Percentiles rank a stretch among this genome's conserved stretches.
phyloP scores from a whole-genome alignment of 805 yeast species.

The Starmerella bacillaris region DNA sequence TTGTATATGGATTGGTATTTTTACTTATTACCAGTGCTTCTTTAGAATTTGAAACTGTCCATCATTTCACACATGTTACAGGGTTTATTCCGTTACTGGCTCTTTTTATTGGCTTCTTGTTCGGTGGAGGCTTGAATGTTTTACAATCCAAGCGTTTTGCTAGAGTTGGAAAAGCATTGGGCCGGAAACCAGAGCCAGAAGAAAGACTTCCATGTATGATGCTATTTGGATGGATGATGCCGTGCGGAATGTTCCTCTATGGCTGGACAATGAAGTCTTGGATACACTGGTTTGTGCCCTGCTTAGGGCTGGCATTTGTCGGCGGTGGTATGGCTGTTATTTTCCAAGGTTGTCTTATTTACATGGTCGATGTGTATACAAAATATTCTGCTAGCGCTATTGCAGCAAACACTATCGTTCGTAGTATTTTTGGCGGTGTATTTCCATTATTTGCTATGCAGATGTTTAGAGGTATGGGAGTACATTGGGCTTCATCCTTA shows the following conservation, averaged over 20 bases:
- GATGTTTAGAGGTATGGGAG: slow-evolving; percentile 32
- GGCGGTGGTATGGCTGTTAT: slow-evolving; percentile 37
- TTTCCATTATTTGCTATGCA: slow-evolving; percentile 49
- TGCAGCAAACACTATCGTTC: slow-evolving; percentile 41
- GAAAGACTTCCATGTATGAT: slow-evolving; percentile 61
- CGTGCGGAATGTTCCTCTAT: slow-evolving; percentile 69
- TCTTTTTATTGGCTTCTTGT: slow-evolving; percentile 20
- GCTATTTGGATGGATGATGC: slow-evolving; percentile 47
- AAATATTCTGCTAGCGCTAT: slow-evolving; percentile 42
- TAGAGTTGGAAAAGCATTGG: slow-evolving; percentile 20
- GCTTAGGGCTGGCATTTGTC: slow-evolving; percentile 35
- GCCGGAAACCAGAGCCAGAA: slow-evolving; percentile 49
- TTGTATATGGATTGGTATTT: slow-evolving; percentile 29
- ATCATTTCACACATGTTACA: slow-evolving; percentile 22
- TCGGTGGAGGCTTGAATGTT: slow-evolving; percentile 24
- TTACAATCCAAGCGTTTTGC: slow-evolving; percentile 21
- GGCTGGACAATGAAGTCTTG: slow-evolving; percentile 57
- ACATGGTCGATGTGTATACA: slow-evolving; percentile 43
- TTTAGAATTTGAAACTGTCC: slow-evolving; percentile 19
- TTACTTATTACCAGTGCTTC: slow-evolving; percentile 27
- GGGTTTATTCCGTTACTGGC: slow-evolving; percentile 23
- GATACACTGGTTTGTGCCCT: slow-evolving; percentile 48
- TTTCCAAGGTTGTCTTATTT: slow-evolving; percentile 43
- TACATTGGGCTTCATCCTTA: slow-evolving; percentile 40
- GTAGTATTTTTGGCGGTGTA: slow-evolving; percentile 40